phyloP scores from a whole-genome alignment of 768 basidiomycete genomes.

The Podaxis sp. region DNA sequence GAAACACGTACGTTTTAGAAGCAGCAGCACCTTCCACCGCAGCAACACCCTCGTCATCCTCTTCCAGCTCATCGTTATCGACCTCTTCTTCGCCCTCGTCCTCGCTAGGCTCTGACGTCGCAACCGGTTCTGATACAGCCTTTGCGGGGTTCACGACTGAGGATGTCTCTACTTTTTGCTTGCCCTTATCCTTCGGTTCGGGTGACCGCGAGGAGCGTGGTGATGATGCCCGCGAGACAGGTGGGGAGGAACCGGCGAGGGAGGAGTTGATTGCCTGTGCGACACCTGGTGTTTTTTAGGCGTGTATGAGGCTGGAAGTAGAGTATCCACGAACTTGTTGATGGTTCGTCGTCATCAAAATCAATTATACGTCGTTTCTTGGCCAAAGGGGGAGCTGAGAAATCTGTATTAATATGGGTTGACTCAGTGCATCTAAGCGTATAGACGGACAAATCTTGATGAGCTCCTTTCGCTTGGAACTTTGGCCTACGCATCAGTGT shows the following conservation, averaged over 20 bases:
- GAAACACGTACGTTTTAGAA: slow-evolving; percentile 54
- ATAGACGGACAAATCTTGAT: slow-evolving; percentile 8
- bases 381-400: slow-evolving; percentile 27
- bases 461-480: slow-evolving; percentile 36
- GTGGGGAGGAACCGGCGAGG: slow-evolving; percentile 2
- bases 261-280: slow-evolving; percentile 4
- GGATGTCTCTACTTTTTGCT: slow-evolving; percentile 21
- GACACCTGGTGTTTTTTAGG: slow-evolving; percentile 3
- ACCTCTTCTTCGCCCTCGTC: slow-evolving; percentile 31
- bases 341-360: slow-evolving; percentile 49
- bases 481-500: slow-evolving; percentile 24
- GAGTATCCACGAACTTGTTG: background rate
- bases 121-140: slow-evolving; percentile 21
- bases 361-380: slow-evolving; percentile 53
- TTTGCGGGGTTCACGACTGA: slow-evolving; percentile 17
- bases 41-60: slow-evolving; percentile 20
- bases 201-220: background rate
- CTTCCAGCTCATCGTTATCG: slow-evolving; percentile 13
- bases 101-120: slow-evolving; percentile 15
- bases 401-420: slow-evolving; percentile 1
- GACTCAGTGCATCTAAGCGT: background rate
- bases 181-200: slow-evolving; percentile 2
- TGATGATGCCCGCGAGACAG: background rate
- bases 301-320: background rate
- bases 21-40: slow-evolving; percentile 34